phyloP scores from a whole-genome alignment of 768 basidiomycete genomes.

The Collybia sp. region DNA sequence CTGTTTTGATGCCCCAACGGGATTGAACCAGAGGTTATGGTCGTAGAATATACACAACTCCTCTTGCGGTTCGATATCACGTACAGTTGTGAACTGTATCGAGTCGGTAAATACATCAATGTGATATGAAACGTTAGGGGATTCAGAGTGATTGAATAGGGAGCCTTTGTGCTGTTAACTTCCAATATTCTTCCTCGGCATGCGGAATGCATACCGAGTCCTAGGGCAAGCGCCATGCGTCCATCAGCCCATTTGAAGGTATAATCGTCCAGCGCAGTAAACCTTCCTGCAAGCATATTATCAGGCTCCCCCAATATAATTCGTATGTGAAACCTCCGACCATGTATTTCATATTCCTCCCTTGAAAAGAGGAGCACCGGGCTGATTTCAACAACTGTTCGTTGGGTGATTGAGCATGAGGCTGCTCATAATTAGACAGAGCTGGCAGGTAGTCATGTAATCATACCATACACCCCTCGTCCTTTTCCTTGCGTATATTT shows the following conservation, averaged over 20 bases:
- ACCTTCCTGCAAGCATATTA: conserved; percentile 20
- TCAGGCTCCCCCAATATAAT: not conserved
- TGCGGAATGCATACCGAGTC: conserved; percentile 50
- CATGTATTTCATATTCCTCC: conserved; percentile 66
- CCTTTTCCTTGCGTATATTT: conserved; percentile 43
- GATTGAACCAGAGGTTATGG: conserved; percentile 61
- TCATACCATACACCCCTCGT: conserved; percentile 60
- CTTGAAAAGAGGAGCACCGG: conserved; percentile 76
- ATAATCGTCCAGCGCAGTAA: conserved; percentile 71
- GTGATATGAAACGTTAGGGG: conserved; percentile 67
- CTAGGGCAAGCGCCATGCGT: conserved; percentile 72
- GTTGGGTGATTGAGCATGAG: conserved; percentile 45
- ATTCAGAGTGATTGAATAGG: conserved; percentile 72
- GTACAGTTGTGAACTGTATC: conserved; percentile 58
- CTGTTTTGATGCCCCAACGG: conserved; percentile 18
- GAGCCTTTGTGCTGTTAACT: conserved; percentile 46
- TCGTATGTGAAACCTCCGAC: conserved; percentile 18
- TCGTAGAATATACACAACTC: conserved; percentile 82
- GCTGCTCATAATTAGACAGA: conserved; percentile 27
- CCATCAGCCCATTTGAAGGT: conserved; percentile 74
- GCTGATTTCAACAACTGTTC: conserved; percentile 75
- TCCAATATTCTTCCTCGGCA: not conserved
- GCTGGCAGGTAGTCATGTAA: not conserved
- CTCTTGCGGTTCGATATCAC: conserved; percentile 51
- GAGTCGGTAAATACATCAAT: conserved; percentile 49